Conservation (phyloP, 1,284 basidiomycete genomes). For the Farysia itapuensis region DNA sequence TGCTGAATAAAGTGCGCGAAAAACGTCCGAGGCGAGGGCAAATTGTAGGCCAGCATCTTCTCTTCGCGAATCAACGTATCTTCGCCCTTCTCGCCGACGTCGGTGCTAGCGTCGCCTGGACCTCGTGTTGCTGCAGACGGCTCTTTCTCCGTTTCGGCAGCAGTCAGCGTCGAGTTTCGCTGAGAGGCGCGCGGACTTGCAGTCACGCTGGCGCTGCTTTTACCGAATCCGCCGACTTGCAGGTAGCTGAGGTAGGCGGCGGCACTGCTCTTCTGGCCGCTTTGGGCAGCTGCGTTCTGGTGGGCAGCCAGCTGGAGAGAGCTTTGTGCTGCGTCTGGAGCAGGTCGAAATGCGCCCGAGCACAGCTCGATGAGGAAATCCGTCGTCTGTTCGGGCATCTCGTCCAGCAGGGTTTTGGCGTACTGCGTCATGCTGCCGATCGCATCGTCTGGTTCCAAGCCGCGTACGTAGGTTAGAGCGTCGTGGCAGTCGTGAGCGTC, state of each 20-base stretch:
- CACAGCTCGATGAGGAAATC: slow-evolving; percentile 89
- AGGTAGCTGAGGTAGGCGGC: slow-evolving; percentile 43
- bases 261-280: slow-evolving; percentile 11
- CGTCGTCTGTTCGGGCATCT: slow-evolving; percentile 82
- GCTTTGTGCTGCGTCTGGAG: slow-evolving; percentile 5
- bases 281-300: slow-evolving; percentile 1
- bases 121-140: neutral
- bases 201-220: slow-evolving; percentile 1
- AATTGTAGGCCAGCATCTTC: slow-evolving; percentile 61
- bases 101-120: neutral
- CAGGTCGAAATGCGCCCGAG: slow-evolving; percentile 65
- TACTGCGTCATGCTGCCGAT: slow-evolving; percentile 56
- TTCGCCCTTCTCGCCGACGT: neutral
- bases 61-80: neutral
- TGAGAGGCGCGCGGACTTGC: slow-evolving; percentile 6
- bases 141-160: slow-evolving; percentile 5
- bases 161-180: slow-evolving; percentile 11
- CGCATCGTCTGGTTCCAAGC: slow-evolving; percentile 71
- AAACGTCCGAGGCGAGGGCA: slow-evolving; percentile 80
- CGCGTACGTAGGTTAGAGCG: slow-evolving; percentile 78
- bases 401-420: slow-evolving; percentile 68
- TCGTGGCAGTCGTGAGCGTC: slow-evolving; percentile 81
- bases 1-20: slow-evolving; percentile 95
- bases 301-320: neutral
- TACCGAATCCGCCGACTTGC: slow-evolving; percentile 36